These are phyloP conservation scores for Hansenula lynferdii DNA, from an alignment of 1,139 yeast species.

Conservation along the genomic window DNA sequence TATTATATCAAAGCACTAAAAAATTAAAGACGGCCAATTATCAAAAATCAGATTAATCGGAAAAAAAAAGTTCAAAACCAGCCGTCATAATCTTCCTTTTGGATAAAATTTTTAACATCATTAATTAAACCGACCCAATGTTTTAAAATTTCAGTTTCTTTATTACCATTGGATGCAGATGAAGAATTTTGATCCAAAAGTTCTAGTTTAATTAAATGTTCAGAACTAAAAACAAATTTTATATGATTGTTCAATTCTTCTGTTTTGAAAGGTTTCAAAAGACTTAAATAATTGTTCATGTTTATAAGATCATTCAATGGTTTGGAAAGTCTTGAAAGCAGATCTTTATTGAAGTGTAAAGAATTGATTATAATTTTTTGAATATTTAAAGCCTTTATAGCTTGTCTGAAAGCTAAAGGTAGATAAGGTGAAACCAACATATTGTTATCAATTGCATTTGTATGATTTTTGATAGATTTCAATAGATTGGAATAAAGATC, in stretches of 20 bases:
- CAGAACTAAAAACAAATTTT: constrained; percentile 17
- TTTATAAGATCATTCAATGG: constrained; percentile 22
- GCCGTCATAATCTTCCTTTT: constrained; percentile 23
- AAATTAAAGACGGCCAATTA: too few relatives aligned
- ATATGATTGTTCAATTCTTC: constrained; percentile 22
- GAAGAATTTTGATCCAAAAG: constrained; percentile 8
- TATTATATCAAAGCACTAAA: too few relatives aligned
- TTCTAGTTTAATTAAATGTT: constrained; percentile 18
- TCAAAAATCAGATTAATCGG: too few relatives aligned
- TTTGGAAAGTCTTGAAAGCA: constrained; percentile 18
- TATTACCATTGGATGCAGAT: neutral
- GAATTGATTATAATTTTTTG: constrained; percentile 23
- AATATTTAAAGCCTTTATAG: constrained; percentile 19
- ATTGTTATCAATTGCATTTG: constrained; percentile 17
- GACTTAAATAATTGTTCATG: constrained; percentile 19
- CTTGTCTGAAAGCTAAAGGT: constrained; percentile 24
- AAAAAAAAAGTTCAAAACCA: too few relatives aligned
- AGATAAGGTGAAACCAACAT: constrained; percentile 20
- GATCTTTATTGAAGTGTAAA: constrained; percentile 19
- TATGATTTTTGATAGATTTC: constrained; percentile 13
- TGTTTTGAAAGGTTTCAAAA: constrained; percentile 23
- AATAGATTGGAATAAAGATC: constrained; percentile 9
- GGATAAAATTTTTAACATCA: constrained; percentile 14
- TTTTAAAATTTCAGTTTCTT: constrained; percentile 4
- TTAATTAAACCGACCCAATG: constrained; percentile 20